Conservation (phyloP, 2,329 filamentous ascomycete genomes). For the Lecanicillium sp. region DNA sequence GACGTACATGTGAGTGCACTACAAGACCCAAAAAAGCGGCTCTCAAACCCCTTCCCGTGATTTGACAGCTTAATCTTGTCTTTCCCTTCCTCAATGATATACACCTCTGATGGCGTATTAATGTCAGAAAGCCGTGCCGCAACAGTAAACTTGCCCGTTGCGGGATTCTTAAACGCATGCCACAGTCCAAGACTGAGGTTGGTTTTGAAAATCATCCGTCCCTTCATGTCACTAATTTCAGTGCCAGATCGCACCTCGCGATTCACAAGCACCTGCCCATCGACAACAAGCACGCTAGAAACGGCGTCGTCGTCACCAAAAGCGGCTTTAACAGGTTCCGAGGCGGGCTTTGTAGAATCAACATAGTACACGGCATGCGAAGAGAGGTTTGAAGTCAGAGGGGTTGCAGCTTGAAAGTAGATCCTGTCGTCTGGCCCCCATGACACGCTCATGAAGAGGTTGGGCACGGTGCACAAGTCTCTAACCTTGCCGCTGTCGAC, state of each 20-base stretch:
- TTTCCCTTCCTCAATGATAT: conserved; percentile 14
- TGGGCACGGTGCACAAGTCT: conserved; percentile 9
- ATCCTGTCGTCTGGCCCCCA: conserved; percentile 12
- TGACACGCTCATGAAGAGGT: too few relatives aligned
- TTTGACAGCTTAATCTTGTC: conserved; percentile 11
- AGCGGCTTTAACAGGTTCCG: conserved; percentile 3
- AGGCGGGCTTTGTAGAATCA: background rate
- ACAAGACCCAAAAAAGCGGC: conserved; percentile 13
- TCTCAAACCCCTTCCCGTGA: conserved; percentile 15
- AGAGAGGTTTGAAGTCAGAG: conserved; percentile 4
- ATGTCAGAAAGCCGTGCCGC: conserved; percentile 15
- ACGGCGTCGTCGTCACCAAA: conserved; percentile 13
- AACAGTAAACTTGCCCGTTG: background rate
- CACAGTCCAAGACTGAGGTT: conserved; percentile 10
- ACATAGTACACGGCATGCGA: conserved; percentile 9
- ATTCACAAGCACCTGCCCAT: conserved; percentile 9
- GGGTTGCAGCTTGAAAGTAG: conserved; percentile 12
- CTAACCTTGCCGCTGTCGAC: conserved; percentile 7
- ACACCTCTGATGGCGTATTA: conserved; percentile 22
- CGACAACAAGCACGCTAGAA: conserved; percentile 1
- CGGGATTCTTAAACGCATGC: conserved; percentile 7
- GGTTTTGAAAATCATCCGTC: conserved; percentile 9
- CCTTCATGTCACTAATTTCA: conserved; percentile 9
- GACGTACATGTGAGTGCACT: conserved; percentile 17
- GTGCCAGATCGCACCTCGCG: conserved; percentile 1